A percentile compares a stretch with the other conserved stretches of the same genome.
Conservation (phyloP, 192 early-diverging fungal species). For the Coemansia aciculifera region DNA sequence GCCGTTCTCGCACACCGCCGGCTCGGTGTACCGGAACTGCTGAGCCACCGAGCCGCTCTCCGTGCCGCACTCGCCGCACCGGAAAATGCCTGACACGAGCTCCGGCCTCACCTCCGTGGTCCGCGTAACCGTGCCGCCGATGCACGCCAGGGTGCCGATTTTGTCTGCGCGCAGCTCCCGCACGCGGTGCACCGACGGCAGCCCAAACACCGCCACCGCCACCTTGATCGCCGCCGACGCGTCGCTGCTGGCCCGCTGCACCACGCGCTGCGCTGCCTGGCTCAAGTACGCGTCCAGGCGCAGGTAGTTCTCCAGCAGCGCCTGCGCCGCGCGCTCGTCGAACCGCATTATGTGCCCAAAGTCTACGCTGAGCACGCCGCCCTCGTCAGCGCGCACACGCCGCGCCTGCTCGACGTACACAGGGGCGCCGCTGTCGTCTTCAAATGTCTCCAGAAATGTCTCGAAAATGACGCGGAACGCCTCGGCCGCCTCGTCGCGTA, state of each 20-base stretch:
- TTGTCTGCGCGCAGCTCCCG: conserved; percentile 82
- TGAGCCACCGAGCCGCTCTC: conserved; percentile 86
- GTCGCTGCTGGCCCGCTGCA: conserved; percentile 29
- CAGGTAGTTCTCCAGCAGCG: conserved; percentile 73
- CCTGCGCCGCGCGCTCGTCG: conserved; percentile 62
- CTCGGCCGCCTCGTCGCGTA: conserved; percentile 70
- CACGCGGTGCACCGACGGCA: conserved; percentile 64
- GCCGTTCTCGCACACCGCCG: conserved; percentile 77
- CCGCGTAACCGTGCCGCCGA: conserved; percentile 93
- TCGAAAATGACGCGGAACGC: conserved; percentile 70
- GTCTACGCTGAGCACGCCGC: conserved; percentile 74
- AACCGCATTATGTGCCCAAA: conserved; percentile 62
- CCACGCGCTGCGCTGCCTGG: conserved; percentile 80
- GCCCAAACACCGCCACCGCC: conserved; percentile 66
- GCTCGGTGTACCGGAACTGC: conserved; percentile 97
- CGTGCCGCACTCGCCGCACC: conserved; percentile 79
- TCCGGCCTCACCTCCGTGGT: conserved; percentile 97
- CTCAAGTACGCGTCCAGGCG: conserved; percentile 85
- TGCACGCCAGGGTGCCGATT: conserved; percentile 77
- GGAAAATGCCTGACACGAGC: conserved; percentile 86
- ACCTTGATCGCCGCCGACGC: neutral
- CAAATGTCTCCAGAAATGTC: conserved; percentile 65
- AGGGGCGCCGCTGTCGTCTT: conserved; percentile 24
- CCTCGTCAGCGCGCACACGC: conserved; percentile 58
- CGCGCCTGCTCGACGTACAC: conserved; percentile 71